Evolutionary conservation across 2,329 filamentous ascomycete species (phyloP).

Genomic region (Fusarium hainanense): DNA sequence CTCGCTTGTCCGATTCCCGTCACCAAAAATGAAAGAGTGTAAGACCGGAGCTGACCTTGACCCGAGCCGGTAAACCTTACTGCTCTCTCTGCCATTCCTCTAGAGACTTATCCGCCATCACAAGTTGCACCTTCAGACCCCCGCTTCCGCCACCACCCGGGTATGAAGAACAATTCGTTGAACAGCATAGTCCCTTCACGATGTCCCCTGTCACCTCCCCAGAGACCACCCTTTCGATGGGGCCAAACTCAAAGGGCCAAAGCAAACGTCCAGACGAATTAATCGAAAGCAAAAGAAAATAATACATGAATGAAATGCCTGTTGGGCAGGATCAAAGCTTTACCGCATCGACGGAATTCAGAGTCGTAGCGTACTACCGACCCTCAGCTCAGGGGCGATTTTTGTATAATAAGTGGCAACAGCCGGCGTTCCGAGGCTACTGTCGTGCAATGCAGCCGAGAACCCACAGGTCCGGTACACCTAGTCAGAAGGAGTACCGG

Average conservation of each 20-base stretch:
- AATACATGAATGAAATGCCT: constrained; percentile 45
- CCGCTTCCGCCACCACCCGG: not conserved
- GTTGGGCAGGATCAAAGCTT: constrained; percentile 48
- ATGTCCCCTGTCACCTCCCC: constrained; percentile 49
- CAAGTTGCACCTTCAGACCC: not conserved
- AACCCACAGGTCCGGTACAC: constrained; percentile 44
- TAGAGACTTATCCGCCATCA: constrained; percentile 6
- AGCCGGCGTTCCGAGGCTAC: constrained; percentile 22
- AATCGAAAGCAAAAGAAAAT: constrained; percentile 46
- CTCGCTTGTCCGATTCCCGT: constrained; percentile 8
- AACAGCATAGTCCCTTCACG: constrained; percentile 2
- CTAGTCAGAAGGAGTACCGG: constrained; percentile 49
- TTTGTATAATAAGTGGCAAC: constrained; percentile 23
- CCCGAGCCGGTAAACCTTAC: constrained; percentile 11
- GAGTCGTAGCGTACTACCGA: constrained; percentile 8
- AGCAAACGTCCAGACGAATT: constrained; percentile 37
- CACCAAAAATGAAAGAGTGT: constrained; percentile 5
- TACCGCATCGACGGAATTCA: constrained; percentile 53
- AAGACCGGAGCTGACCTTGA: constrained; percentile 31
- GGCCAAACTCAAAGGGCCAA: constrained; percentile 44
- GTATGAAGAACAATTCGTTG: constrained; percentile 14
- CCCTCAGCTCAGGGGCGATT: constrained; percentile 27
- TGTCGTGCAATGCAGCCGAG: constrained; percentile 25
- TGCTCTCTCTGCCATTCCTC: constrained; percentile 8
- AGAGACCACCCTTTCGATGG: constrained; percentile 48